These are phyloP conservation scores for Rhododendron ovatum DNA, from an alignment of 148 eudicot species.

Conservation along the genomic window DNA sequence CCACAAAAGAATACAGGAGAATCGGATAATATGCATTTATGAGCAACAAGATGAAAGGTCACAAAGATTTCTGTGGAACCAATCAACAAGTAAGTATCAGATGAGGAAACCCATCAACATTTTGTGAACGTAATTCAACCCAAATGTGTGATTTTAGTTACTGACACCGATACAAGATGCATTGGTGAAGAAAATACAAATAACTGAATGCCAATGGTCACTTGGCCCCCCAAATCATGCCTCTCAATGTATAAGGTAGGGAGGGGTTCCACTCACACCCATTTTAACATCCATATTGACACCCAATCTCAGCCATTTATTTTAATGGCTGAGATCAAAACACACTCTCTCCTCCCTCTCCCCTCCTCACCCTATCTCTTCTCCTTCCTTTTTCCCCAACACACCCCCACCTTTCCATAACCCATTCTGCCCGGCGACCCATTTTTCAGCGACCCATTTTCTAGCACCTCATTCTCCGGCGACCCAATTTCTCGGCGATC, in stretches of 20 bases:
- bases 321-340: too few relatives aligned
- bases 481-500: too few relatives aligned
- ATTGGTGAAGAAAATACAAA: background rate
- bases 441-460: too few relatives aligned
- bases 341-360: too few relatives aligned
- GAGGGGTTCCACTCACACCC: too few relatives aligned
- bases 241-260: background rate
- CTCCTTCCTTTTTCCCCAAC: too few relatives aligned
- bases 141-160: background rate
- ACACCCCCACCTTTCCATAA: too few relatives aligned
- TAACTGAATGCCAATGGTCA: background rate
- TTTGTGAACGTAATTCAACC: background rate
- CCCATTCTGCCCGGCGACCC: too few relatives aligned
- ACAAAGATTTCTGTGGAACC: background rate
- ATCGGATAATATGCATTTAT: background rate
- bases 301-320: too few relatives aligned
- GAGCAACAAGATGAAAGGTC: background rate
- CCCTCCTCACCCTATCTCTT: too few relatives aligned
- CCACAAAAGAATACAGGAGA: background rate
- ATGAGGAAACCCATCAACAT: background rate
- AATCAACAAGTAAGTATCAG: background rate
- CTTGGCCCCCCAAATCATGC: background rate
- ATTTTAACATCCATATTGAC: too few relatives aligned
- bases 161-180: background rate
- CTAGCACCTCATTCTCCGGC: too few relatives aligned